Percentiles rank a stretch among this genome's conserved stretches.
phyloP scores from a whole-genome alignment of 306 rosid genomes.

The Castanea crenata region DNA sequence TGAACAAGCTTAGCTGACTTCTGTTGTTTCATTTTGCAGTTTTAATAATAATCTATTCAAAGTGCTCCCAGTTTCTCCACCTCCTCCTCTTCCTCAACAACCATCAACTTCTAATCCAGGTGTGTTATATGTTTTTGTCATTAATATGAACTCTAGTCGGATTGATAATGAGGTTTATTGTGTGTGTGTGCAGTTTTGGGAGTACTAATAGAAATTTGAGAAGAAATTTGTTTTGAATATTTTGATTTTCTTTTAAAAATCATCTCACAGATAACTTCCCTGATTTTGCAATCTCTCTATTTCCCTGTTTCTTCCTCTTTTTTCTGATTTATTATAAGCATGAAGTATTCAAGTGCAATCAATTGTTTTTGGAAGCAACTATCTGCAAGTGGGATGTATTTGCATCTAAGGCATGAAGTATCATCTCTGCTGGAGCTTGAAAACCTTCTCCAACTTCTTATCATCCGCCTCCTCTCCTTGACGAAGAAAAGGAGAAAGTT shows the following conservation, averaged over 20 bases:
- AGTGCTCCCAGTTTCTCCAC: slow-evolving; percentile 18
- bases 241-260: neutral
- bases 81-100: slow-evolving; percentile 41
- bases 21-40: slow-evolving; percentile 46
- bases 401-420: neutral
- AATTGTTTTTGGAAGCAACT: neutral
- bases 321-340: neutral
- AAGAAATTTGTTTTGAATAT: neutral
- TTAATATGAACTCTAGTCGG: neutral
- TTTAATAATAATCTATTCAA: slow-evolving; percentile 45
- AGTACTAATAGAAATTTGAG: too few species aligned
- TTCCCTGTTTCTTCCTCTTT: neutral
- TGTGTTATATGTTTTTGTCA: slow-evolving; percentile 16
- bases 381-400: too few species aligned
- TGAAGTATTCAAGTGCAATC: neutral
- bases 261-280: neutral
- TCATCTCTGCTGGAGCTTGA: neutral
- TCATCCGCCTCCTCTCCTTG: neutral
- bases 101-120: slow-evolving; percentile 42
- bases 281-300: neutral
- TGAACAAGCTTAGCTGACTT: slow-evolving; percentile 18
- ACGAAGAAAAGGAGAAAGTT: neutral
- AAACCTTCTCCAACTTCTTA: neutral
- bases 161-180: neutral
- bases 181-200: too few species aligned